A percentile compares a stretch with the other conserved stretches of the same genome.
These are phyloP conservation scores for Coffea eugenioides DNA, from an alignment of 257 asterid genomes.

Conservation along the genomic window DNA sequence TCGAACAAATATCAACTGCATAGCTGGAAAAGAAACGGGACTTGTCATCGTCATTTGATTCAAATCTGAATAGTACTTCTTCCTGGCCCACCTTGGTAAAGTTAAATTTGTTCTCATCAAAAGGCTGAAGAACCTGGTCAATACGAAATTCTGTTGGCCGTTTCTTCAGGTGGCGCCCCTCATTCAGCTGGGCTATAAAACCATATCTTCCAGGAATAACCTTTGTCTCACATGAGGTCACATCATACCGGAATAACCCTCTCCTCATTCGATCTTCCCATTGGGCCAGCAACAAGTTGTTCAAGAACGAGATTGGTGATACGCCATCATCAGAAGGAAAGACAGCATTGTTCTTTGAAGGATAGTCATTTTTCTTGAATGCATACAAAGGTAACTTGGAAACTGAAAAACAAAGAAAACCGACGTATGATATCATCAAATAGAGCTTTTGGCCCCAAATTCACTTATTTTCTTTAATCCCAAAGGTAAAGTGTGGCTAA, in stretches of 20 bases:
- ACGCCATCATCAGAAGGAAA: slow-evolving; percentile 31
- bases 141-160: slow-evolving; percentile 68
- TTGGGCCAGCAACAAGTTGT: slow-evolving; percentile 49
- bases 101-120: slow-evolving; percentile 63
- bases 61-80: slow-evolving; percentile 74
- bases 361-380: slow-evolving; percentile 38
- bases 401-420: slow-evolving; percentile 30
- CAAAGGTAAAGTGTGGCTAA: too few species aligned
- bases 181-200: slow-evolving; percentile 77
- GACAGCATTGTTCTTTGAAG: slow-evolving; percentile 19
- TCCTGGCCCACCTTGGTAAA: slow-evolving; percentile 76
- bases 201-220: slow-evolving; percentile 58
- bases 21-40: slow-evolving; percentile 33
- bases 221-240: slow-evolving; percentile 67
- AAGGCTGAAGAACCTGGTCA: slow-evolving; percentile 79
- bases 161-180: slow-evolving; percentile 79
- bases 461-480: too few species aligned
- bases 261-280: slow-evolving; percentile 69
- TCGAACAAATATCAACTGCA: slow-evolving; percentile 26
- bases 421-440: slow-evolving; percentile 11
- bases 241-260: slow-evolving; percentile 73
- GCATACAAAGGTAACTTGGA: slow-evolving; percentile 60
- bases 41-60: slow-evolving; percentile 38
- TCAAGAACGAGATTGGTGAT: slow-evolving; percentile 40
- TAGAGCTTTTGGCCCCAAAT: neutral